Evolutionary conservation across 257 asterid genomes (phyloP), one percentile per base, ranked within the genome.

Genomic region (Verbascum thapsus): DNA sequence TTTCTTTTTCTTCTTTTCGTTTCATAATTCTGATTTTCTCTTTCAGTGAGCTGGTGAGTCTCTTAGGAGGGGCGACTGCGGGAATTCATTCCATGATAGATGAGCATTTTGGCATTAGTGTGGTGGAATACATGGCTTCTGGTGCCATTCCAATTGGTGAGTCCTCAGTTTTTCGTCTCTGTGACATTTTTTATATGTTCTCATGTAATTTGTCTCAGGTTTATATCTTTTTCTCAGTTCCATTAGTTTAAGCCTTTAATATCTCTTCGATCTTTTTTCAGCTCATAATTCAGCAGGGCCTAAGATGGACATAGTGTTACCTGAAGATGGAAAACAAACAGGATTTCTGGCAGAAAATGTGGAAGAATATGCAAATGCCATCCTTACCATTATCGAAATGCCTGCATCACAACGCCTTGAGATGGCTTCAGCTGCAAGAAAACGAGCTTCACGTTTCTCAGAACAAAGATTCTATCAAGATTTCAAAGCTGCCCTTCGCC

Each of bases 271-370:
- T 37, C 20, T 52, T 16, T 56, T 49, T 17, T 52, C 87, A 90
- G 99, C 99, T 20, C 95, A 94, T 78, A 87, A 83, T 55, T 94
- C 95, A 30, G 99, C 97, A 49, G 99, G 98, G 34, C 98, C 98
- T 15, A 88, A 58, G 82, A 76, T 94, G 97, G 99, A 90, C 77
- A 85, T 94, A 53, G 94, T 94, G 60, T 68, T 83, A 26, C 78
- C 80, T 16, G 95, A 94, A 84, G 95, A 84, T 52, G 95, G 92
- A 49, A 80, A 62, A 43, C 80, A 75, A 65, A 94, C 97, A n/a
- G 97, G 99, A 41, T 87, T 79, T 67, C 90, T 94, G 0, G 95
- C 97, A 8, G 71, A 81, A 64, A 74, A 63, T 40, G 78, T 80
- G 61, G 80, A 85, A 74, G 96, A 87, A 64, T 94, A 83, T 58